Conservation (phyloP, 2,329 filamentous ascomycete genomes). For the Sporothrix curviconia region DNA sequence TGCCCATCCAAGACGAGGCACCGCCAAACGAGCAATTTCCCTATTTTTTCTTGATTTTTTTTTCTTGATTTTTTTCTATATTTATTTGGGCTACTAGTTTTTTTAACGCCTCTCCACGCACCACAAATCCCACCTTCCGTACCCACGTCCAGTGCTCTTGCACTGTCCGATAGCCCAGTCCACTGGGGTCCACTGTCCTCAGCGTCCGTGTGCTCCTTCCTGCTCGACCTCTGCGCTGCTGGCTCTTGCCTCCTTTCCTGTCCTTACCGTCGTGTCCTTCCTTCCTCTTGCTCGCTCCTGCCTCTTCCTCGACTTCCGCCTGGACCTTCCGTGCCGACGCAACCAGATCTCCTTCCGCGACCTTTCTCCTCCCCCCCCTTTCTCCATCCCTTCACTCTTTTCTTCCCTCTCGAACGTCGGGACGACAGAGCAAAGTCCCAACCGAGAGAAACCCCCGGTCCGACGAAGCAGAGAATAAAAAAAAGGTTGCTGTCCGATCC, state of each 20-base stretch:
- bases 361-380: neutral
- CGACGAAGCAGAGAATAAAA: neutral
- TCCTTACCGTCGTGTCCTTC: slow-evolving; percentile 1
- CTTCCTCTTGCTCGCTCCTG: neutral
- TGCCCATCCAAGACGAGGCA: neutral
- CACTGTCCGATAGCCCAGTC: slow-evolving; percentile 6
- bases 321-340: neutral
- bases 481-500: neutral
- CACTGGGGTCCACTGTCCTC: neutral
- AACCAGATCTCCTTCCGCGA: neutral
- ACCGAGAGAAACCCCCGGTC: neutral
- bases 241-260: slow-evolving; percentile 10
- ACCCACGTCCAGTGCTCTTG: neutral
- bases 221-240: slow-evolving; percentile 18
- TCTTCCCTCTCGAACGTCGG: neutral
- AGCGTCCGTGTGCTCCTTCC: slow-evolving; percentile 12
- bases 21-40: slow-evolving; percentile 15
- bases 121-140: slow-evolving; percentile 8
- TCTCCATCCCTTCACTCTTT: neutral
- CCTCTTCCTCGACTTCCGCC: neutral
- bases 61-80: slow-evolving; percentile 9
- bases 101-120: slow-evolving; percentile 17
- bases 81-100: slow-evolving; percentile 15
- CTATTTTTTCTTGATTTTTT: slow-evolving; percentile 19
- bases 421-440: neutral